These are phyloP conservation scores for Coemansia sp. DNA, from an alignment of 192 early-diverging fungal species.

Conservation along the genomic window DNA sequence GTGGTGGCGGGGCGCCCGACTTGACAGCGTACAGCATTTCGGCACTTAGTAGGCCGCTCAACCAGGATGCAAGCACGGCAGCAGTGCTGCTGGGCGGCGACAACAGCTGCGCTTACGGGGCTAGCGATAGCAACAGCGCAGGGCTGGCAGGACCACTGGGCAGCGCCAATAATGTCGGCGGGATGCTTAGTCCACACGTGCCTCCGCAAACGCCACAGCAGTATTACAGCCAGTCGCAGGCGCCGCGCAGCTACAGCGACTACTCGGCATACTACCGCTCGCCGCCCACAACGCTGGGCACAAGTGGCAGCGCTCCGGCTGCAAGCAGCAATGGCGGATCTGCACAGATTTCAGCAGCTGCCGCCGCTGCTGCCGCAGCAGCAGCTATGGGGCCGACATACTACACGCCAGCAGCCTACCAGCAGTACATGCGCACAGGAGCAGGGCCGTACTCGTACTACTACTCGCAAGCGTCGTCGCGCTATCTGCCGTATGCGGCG, in stretches of 20 bases:
- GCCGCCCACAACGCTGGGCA: conserved; percentile 32
- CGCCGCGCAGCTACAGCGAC: conserved; percentile 39
- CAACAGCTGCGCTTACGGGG: conserved; percentile 3
- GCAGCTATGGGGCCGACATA: conserved; percentile 41
- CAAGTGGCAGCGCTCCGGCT: background rate
- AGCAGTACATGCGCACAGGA: conserved; percentile 43
- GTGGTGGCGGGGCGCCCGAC: conserved; percentile 15
- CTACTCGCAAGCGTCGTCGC: conserved; percentile 39
- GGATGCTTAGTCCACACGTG: conserved; percentile 6
- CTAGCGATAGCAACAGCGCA: background rate
- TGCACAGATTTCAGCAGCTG: conserved; percentile 26
- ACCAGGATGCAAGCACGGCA: conserved; percentile 26
- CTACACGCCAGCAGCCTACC: conserved; percentile 40
- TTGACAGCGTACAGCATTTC: conserved; percentile 48
- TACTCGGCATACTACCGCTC: conserved; percentile 51
- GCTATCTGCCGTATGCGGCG: conserved; percentile 48
- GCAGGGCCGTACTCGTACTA: conserved; percentile 35
- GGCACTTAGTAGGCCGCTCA: conserved; percentile 45
- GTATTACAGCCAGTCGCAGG: conserved; percentile 20
- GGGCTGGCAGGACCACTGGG: conserved; percentile 7
- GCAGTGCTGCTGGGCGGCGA: conserved; percentile 31
- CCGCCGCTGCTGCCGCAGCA: conserved; percentile 34
- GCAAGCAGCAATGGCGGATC: conserved; percentile 21
- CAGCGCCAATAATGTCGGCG: conserved; percentile 11
- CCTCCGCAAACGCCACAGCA: conserved; percentile 17